Percentiles rank a stretch among this genome's conserved stretches.
Evolutionary conservation across 306 rosid genomes (phyloP).

Genomic region (Begonia masoniana): DNA sequence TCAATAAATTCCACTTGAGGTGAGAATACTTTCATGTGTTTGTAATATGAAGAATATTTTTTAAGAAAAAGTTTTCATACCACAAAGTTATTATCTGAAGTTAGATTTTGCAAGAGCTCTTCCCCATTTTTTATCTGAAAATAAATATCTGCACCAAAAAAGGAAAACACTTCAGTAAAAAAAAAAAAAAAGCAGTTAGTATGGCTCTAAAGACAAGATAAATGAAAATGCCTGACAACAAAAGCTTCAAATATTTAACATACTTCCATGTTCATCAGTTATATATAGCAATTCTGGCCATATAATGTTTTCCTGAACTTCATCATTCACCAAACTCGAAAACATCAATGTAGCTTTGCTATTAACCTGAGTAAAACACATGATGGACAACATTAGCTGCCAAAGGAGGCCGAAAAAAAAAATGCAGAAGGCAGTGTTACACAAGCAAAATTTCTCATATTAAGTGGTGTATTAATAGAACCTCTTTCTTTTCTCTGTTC

Average conservation of each 20-base stretch:
- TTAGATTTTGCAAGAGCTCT: conserved; percentile 51
- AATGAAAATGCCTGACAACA: conserved; percentile 3
- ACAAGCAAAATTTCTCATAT: background rate
- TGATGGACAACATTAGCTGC: conserved; percentile 26
- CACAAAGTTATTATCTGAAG: conserved; percentile 79
- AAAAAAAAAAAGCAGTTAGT: conserved; percentile 10
- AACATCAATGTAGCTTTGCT: conserved; percentile 88
- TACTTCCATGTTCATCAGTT: conserved; percentile 93
- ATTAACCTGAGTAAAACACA: conserved; percentile 52
- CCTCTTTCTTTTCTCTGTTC: too few species aligned
- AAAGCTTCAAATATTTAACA: conserved; percentile 29
- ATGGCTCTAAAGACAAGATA: conserved; percentile 1
- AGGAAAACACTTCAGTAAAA: conserved; percentile 15
- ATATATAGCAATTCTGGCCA: conserved; percentile 94
- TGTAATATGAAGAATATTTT: background rate
- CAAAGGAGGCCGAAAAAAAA: conserved; percentile 8
- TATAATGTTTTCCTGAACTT: conserved; percentile 64
- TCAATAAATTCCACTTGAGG: too few species aligned
- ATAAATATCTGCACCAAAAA: conserved; percentile 58
- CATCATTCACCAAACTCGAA: conserved; percentile 50
- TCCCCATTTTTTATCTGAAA: conserved; percentile 75
- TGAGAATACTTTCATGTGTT: too few species aligned
- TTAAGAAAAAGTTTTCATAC: conserved; percentile 28
- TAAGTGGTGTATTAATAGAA: too few species aligned
- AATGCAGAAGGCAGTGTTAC: conserved; percentile 3